Evolutionary conservation across 2,329 filamentous ascomycete species (phyloP), one percentile per base, ranked within the genome.

Genomic region (Hypoxylon sp.): DNA sequence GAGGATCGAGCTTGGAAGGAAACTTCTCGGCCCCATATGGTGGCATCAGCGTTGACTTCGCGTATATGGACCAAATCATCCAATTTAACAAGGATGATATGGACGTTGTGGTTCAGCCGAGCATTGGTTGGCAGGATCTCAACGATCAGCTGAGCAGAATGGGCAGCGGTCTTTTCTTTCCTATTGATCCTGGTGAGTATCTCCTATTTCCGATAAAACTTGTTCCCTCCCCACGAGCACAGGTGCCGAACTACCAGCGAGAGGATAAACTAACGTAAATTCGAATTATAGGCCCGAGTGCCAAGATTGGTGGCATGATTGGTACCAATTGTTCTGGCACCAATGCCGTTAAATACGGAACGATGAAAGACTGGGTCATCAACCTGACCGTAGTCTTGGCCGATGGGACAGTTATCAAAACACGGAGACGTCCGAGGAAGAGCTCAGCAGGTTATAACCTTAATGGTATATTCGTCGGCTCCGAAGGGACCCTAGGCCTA

Each of bases 81-180:
- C 84, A 90, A 59, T 84, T 97, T 62, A 91, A 97, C 78, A 90
- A 92, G 72, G 91, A 93, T 3, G 94, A 97, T 77, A 93, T 97
- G 92, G 94, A 98, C 74, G 86, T 97, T 53, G 92, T 97, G 3
- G 93, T 98, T 2, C 94, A 98, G 78, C 94, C 94, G 2, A 92
- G 92, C 5, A 90, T 98, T 9, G 91, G 91, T n/a, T 98, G 94
- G 94, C 94, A 97, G 86, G 89, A 92, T 57, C 82, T 98, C 63
- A 98, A 98, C 74, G 89, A 91, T 70, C 81, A 88, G 73, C 78
- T 90, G 49, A 85, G 89, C 52, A 89, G 92, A 75, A 88, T 91
- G 79, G 85, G 87, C 41, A 90, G 88, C 3, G 93, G 93, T 0
- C 86, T 98, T 1, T 97, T 97, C 81, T 97, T 97, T 77, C 94